A percentile compares a stretch with the other conserved stretches of the same genome.
These are phyloP conservation scores for Daldinia concentrica DNA, from an alignment of 495 filamentous ascomycete species.

Conservation along the genomic window DNA sequence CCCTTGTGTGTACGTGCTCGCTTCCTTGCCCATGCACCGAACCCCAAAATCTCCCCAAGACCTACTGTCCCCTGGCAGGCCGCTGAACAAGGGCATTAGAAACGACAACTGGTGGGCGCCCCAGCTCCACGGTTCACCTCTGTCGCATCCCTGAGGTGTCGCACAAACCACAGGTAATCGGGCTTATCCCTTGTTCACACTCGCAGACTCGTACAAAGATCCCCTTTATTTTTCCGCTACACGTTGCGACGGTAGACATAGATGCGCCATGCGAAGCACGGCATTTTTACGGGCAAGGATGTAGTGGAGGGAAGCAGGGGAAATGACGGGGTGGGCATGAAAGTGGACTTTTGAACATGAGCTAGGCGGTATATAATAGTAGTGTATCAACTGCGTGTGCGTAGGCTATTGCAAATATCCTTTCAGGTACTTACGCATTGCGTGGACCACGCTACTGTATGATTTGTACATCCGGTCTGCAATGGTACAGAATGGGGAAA, in stretches of 20 bases:
- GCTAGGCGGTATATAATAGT: slow-evolving; percentile 8
- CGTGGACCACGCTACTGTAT: slow-evolving; percentile 6
- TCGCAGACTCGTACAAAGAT: slow-evolving; percentile 43
- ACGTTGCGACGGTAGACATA: slow-evolving; percentile 37
- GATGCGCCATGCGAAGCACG: slow-evolving; percentile 40
- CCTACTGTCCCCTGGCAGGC: slow-evolving; percentile 19
- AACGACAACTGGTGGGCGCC: slow-evolving; percentile 31
- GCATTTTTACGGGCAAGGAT: slow-evolving; percentile 39
- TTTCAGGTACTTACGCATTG: slow-evolving; percentile 15
- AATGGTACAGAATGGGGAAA: slow-evolving; percentile 31
- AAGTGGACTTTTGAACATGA: slow-evolving; percentile 14
- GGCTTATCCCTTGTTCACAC: slow-evolving; percentile 41
- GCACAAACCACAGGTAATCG: slow-evolving; percentile 43
- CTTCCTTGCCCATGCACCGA: slow-evolving; percentile 36
- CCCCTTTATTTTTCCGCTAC: slow-evolving; percentile 40
- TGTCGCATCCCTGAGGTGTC: slow-evolving; percentile 43
- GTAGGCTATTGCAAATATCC: slow-evolving; percentile 25
- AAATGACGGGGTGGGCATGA: slow-evolving; percentile 8
- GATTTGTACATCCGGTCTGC: slow-evolving; percentile 15
- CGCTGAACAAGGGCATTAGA: slow-evolving; percentile 28
- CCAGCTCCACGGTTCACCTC: slow-evolving; percentile 44
- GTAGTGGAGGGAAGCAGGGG: slow-evolving; percentile 25
- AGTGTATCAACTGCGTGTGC: not conserved
- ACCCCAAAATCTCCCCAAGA: slow-evolving; percentile 31
- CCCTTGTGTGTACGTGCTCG: slow-evolving; percentile 39